Base-by-base conservation (phyloP, 2,329 filamentous ascomycete species). In the Trichoderma sp. region DNA sequence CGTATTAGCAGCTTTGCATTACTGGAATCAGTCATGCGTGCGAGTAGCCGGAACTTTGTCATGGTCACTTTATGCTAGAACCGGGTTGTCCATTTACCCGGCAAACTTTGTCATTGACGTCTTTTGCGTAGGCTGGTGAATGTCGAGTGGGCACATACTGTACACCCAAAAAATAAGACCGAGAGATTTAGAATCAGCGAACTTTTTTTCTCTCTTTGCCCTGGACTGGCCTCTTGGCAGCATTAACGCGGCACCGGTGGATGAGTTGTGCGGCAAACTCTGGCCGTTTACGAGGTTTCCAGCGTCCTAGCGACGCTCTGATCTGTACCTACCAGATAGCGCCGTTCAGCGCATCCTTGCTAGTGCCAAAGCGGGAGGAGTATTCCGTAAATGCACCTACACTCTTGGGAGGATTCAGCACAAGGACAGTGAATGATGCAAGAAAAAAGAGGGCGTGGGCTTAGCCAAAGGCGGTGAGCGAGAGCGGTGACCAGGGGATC, bases 311-410 rank as follows among this genome's bases (percentile, higher is more conserved):
- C 64, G 64, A 59, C 46, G 65, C n/a, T 39, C 18, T 60, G 46
- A 54, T 66, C 56, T 68, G 66, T 60, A 54, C 56, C 64, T 68
- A 60, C 65, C 39, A 59, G 65, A 68, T 68, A 60, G 65, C 55
- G 65, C 55, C 49, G 24, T 39, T 60, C 26, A 18, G 18, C 32
- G 61, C 56, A 55, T 58, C 65, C 65, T 63, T 58, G 58, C 66
- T 68, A 68, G 66, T 68, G 43, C 59, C 5, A 49, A 68, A 46
- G 66, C 56, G 66, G 66, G 66, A 61, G 58, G 49, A 32, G 49
- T 54, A n/a, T 43, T 43, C 39, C 46, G 46, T 21, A 28, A 26
- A 52, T 52, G 49, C 26, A 55, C 18, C 26, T n/a, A 11, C 10
- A 49, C 46, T 55, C n/a, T 55, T 30, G 51, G 49, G 14, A 28